Evolutionary conservation across 2,329 filamentous ascomycete genomes (phyloP).

Genomic region (Colletotrichum lentis): DNA sequence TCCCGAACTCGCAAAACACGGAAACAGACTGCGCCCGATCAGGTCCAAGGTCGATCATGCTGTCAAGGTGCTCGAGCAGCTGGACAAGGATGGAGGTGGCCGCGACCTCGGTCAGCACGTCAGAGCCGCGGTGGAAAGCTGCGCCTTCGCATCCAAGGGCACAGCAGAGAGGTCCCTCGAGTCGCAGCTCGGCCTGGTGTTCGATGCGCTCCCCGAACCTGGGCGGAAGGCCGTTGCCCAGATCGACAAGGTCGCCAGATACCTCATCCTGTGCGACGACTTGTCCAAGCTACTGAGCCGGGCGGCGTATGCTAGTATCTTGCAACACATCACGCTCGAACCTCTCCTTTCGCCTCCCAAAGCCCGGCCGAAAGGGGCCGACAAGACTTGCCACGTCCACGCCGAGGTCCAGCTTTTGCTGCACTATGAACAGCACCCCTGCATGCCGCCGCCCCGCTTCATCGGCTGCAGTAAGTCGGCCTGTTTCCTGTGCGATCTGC

Average conservation of each 20-base stretch:
- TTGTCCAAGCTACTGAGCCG: neutral
- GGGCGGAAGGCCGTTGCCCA: neutral
- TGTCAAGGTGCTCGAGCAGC: neutral
- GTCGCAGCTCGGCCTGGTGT: neutral
- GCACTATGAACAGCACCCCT: neutral
- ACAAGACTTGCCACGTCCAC: neutral
- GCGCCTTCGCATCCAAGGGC: neutral
- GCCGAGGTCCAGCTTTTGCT: neutral
- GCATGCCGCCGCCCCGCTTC: neutral
- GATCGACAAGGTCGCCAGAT: neutral
- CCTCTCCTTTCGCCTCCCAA: neutral
- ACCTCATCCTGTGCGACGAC: neutral
- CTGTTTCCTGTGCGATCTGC: neutral
- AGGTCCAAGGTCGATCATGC: neutral
- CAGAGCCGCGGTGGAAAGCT: neutral
- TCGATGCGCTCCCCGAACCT: neutral
- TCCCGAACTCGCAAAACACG: neutral
- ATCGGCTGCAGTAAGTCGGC: conserved; percentile 1
- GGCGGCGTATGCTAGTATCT: neutral
- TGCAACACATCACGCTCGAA: neutral
- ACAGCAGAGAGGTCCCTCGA: neutral
- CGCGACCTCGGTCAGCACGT: neutral
- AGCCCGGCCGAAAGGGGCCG: neutral
- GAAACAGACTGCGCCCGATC: neutral
- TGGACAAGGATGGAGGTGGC: neutral